phyloP scores from a whole-genome alignment of 169 alveolate genomes.

The Cryptosporidium viatorum region DNA sequence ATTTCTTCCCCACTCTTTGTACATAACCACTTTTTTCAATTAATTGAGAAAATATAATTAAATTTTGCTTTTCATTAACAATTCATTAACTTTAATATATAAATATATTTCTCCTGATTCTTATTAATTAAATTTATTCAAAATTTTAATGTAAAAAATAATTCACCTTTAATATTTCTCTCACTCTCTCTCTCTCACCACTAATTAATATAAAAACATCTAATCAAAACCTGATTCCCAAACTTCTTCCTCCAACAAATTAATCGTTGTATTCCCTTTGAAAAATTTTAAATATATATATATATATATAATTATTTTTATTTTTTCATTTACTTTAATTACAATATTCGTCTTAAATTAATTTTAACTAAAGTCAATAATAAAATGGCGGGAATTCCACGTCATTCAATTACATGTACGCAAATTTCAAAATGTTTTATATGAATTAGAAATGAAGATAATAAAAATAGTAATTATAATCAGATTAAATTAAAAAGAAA shows the following conservation, averaged over 20 bases:
- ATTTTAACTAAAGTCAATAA: background rate
- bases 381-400: slow-evolving; percentile 19
- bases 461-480: background rate
- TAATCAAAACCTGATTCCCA: background rate
- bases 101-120: too few species aligned
- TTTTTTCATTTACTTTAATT: background rate
- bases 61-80: background rate
- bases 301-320: too few species aligned
- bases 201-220: too few species aligned
- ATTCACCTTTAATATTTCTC: too few species aligned
- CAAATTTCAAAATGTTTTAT: background rate
- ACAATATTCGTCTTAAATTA: background rate
- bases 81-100: background rate
- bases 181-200: too few species aligned
- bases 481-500: background rate
- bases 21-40: background rate
- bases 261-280: too few species aligned
- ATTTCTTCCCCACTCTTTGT: background rate
- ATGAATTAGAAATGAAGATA: background rate
- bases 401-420: slow-evolving; percentile 2
- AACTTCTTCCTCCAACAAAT: background rate
- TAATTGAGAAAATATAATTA: background rate
- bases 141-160: too few species aligned
- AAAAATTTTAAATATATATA: too few species aligned
- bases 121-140: too few species aligned